Evolutionary conservation across 768 basidiomycete species (phyloP).

Genomic region (Kwoniella shandongensis): DNA sequence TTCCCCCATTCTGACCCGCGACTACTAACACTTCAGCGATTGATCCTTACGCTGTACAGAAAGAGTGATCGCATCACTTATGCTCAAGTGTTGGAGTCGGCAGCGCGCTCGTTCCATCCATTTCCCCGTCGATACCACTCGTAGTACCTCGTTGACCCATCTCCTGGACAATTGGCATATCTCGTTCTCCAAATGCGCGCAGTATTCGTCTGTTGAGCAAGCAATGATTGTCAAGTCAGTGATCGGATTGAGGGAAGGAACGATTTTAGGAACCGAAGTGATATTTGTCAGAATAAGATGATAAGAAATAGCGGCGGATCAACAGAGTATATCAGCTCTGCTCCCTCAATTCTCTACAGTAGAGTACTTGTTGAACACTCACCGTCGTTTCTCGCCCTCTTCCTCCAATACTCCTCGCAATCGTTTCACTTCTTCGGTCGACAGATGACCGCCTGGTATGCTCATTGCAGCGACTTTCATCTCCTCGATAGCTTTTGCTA

Average conservation of each 20-base stretch:
- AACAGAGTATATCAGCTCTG: too few relatives aligned
- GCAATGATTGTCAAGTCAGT: too few relatives aligned
- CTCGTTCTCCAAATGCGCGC: conserved; percentile 10
- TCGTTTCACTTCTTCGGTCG: conserved; percentile 20
- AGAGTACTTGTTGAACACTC: conserved; percentile 7
- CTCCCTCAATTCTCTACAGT: background rate
- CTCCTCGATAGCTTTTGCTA: conserved; percentile 21
- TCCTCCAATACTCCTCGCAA: conserved; percentile 23
- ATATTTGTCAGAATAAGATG: too few relatives aligned
- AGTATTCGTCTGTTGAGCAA: conserved; percentile 18
- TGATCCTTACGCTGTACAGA: too few relatives aligned
- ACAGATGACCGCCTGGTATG: conserved; percentile 40
- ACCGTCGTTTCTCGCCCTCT: conserved; percentile 41
- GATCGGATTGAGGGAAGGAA: too few relatives aligned
- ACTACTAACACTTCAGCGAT: too few relatives aligned
- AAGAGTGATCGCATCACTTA: too few relatives aligned
- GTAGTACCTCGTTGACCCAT: background rate
- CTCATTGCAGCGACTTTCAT: conserved; percentile 34
- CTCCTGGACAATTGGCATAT: conserved; percentile 21
- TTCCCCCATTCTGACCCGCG: too few relatives aligned
- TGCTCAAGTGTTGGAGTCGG: background rate
- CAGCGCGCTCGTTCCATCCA: background rate
- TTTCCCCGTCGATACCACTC: background rate
- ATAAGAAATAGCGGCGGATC: too few relatives aligned
- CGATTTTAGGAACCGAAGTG: too few relatives aligned